A percentile compares a stretch with the other conserved stretches of the same genome.
Conservation (phyloP, 2,329 filamentous ascomycete genomes). For the Ceratocystis albifundus region DNA sequence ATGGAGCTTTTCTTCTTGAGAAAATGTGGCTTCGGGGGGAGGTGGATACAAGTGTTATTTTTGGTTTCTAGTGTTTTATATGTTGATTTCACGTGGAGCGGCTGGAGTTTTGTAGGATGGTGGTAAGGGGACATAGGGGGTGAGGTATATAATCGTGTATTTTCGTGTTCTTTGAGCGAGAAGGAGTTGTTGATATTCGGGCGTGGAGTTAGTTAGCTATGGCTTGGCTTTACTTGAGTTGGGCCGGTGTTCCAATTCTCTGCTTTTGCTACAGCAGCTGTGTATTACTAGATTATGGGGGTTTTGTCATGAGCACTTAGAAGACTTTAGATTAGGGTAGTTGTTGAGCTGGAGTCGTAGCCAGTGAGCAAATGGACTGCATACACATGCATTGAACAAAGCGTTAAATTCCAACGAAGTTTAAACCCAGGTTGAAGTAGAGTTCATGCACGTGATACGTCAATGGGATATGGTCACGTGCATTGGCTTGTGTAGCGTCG, state of each 20-base stretch:
- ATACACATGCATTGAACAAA: neutral
- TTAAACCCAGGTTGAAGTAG: neutral
- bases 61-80: neutral
- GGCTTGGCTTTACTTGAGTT: neutral
- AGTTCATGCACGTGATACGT: constrained; percentile 9
- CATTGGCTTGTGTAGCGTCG: neutral
- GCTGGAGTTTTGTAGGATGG: neutral
- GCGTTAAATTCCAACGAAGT: neutral
- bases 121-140: no score
- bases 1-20: neutral
- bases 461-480: neutral
- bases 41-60: neutral
- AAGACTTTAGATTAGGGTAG: no score
- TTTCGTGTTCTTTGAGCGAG: no score
- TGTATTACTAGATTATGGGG: neutral
- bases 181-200: no score
- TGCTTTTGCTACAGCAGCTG: neutral
- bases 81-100: neutral
- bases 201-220: no score
- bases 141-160: no score
- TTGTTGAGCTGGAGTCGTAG: neutral
- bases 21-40: neutral
- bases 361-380: neutral
- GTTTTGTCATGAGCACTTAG: neutral
- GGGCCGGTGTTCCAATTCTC: neutral